Percentiles rank a stretch among this genome's conserved stretches.
Evolutionary conservation across 140 eudicot species (phyloP).

Genomic region (Eryngium alpinum): DNA sequence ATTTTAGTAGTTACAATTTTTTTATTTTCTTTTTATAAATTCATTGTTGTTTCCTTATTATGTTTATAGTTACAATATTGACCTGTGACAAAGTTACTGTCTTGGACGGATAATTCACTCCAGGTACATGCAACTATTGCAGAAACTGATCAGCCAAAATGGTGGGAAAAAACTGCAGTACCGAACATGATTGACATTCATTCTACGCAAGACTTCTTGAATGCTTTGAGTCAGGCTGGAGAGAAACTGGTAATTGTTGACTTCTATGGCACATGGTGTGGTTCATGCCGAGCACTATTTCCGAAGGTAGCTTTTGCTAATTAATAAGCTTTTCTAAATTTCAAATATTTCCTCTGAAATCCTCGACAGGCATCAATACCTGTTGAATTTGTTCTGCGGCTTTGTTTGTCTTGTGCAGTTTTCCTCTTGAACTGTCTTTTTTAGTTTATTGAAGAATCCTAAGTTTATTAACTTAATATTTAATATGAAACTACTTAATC

Average conservation of each 20-base stretch:
- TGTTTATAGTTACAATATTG: too few species aligned
- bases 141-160: slow-evolving; percentile 85
- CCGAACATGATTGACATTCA: slow-evolving; percentile 96
- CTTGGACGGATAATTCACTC: background rate
- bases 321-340: background rate
- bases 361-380: background rate
- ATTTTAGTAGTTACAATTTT: too few species aligned
- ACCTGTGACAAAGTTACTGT: background rate
- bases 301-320: slow-evolving; percentile 58
- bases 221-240: slow-evolving; percentile 79
- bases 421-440: background rate
- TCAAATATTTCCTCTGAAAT: background rate
- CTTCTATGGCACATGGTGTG: slow-evolving; percentile 98
- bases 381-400: background rate
- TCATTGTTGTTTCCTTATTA: too few species aligned
- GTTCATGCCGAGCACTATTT: slow-evolving; percentile 92
- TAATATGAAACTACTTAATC: background rate
- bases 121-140: slow-evolving; percentile 76
- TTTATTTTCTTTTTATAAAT: too few species aligned
- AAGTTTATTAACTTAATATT: too few species aligned
- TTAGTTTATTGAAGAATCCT: background rate
- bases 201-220: slow-evolving; percentile 83
- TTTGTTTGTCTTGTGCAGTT: background rate
- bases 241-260: slow-evolving; percentile 87
- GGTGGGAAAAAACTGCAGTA: slow-evolving; percentile 97